Evolutionary conservation across 768 basidiomycete species (phyloP), one percentile per base, ranked within the genome.

Genomic region (Inosperma sp.): DNA sequence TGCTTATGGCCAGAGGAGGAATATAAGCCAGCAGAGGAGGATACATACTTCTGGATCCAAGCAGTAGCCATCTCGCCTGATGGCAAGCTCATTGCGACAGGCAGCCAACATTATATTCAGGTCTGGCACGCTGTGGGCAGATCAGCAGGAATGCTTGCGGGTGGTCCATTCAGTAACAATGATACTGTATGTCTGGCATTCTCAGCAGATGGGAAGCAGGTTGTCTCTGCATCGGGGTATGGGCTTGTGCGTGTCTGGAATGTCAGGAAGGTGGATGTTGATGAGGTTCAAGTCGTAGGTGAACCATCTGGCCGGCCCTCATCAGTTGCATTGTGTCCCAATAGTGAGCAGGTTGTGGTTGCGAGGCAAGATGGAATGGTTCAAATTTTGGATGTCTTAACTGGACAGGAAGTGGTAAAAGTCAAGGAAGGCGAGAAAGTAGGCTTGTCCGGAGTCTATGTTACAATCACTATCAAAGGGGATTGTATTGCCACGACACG

Each of bases 401-500:
- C 42, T 7, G 42, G 42, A 34, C 21, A 33, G 22, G 14, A 7
- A n/a, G 31, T 23, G 13, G 13, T 33, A 22, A 34, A 2, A 23
- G 3, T 34, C 12, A n/a, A 3, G 19, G 31, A 33, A 22, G 44
- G 31, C 14, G n/a, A n/a, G n/a, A n/a, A n/a, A n/a, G n/a, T n/a
- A n/a, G 43, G 27, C 2, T 4, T 3, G 2, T 27, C 25, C 5
- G 50, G 52, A 16, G 2, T 8, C 2, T 36, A 49, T 9, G 40
- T 30, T n/a, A 40, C 49, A 16, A 49, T 48, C 16, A 27, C n/a
- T 9, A 21, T 49, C 41, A 51, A 51, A 14, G 21, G 19, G 7
- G 34, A 36, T 19, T 35, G 51, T 25, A 31, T 13, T 30, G 51
- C 53, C 6, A 35, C 51, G 2, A 13, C 17, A 5, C 42, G 27